Evolutionary conservation across 176 grass and related monocot genomes (phyloP).

Genomic region (Echinochloa phyllopogon): DNA sequence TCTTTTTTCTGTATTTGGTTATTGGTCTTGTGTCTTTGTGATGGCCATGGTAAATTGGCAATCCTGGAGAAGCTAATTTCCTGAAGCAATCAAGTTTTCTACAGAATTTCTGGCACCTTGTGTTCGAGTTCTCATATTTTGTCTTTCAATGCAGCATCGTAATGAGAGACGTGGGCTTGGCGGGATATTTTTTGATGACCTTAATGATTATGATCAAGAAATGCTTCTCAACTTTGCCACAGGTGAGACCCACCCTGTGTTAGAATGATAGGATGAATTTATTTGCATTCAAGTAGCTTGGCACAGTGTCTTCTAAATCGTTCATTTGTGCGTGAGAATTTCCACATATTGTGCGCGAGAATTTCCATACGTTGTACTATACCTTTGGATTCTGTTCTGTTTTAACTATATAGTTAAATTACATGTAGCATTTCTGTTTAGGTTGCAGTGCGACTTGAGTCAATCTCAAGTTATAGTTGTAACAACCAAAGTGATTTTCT

Average conservation of each 20-base stretch:
- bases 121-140: conserved; percentile 1
- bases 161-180: conserved; percentile 86
- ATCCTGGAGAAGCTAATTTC: background rate
- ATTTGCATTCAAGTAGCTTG: conserved; percentile 9
- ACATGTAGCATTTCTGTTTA: conserved; percentile 14
- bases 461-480: background rate
- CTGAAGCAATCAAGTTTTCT: conserved; percentile 14
- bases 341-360: no score
- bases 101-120: background rate
- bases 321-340: background rate
- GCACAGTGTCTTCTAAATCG: background rate
- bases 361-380: no score
- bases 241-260: conserved; percentile 49
- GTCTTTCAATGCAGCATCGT: conserved; percentile 72
- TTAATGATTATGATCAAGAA: conserved; percentile 96
- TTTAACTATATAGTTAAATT: background rate
- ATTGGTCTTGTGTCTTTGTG: background rate
- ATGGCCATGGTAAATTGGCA: background rate
- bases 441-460: background rate
- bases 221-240: conserved; percentile 93
- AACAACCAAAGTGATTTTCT: background rate
- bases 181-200: conserved; percentile 98
- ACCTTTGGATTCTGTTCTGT: background rate
- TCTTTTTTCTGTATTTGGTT: background rate
- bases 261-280: conserved; percentile 11